Conservation (phyloP, 805 yeast species). For the Nakazawaea ishiwadae region DNA sequence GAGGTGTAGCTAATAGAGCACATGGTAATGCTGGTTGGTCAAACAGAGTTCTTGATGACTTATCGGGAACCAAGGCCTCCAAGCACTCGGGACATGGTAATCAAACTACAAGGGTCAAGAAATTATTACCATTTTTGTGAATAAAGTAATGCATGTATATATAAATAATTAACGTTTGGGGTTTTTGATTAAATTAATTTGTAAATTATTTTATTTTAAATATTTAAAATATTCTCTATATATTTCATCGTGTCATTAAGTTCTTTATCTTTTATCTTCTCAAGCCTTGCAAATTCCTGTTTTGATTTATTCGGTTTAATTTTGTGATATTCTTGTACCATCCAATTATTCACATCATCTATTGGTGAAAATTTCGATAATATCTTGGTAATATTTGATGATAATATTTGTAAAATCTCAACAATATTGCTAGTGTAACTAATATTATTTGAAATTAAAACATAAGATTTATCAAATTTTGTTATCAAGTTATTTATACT, state of each 20-base stretch:
- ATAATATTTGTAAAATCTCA: too few species aligned
- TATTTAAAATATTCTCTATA: background rate
- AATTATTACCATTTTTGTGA: constrained; percentile 43
- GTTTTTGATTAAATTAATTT: too few species aligned
- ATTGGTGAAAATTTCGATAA: too few species aligned
- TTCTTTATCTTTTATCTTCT: background rate
- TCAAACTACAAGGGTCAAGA: constrained; percentile 56
- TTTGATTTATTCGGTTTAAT: background rate
- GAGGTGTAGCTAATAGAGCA: constrained; percentile 80
- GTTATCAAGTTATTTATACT: too few species aligned
- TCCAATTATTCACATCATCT: too few species aligned
- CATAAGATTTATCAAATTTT: too few species aligned
- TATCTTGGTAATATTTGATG: too few species aligned
- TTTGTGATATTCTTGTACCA: background rate
- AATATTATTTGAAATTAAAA: too few species aligned
- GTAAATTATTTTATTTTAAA: too few species aligned
- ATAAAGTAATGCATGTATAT: too few species aligned
- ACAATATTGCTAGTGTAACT: too few species aligned
- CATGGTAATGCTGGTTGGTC: constrained; percentile 94
- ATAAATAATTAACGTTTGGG: background rate
- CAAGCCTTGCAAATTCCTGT: background rate
- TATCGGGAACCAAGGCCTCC: constrained; percentile 57
- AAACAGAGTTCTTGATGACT: constrained; percentile 48
- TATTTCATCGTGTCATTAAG: background rate
- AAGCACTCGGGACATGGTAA: constrained; percentile 41